Percentiles rank a stretch among this genome's conserved stretches.
Evolutionary conservation across 257 asterid genomes (phyloP).

Genomic region (Fraxinus cuspidata): DNA sequence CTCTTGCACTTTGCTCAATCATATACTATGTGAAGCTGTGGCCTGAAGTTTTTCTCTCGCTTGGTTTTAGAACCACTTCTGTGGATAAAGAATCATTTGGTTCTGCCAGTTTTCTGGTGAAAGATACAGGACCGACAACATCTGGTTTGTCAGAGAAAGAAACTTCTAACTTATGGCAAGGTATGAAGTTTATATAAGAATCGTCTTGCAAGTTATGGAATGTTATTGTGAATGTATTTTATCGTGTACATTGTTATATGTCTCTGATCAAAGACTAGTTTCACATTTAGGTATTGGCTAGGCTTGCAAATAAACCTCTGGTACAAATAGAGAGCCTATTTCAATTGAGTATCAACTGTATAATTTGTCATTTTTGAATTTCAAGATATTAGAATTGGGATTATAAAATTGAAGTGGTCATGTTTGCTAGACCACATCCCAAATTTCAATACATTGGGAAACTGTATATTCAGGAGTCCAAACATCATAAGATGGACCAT

Average conservation of each 20-base stretch:
- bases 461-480: neutral
- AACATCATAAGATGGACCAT: neutral
- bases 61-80: slow-evolving; percentile 59
- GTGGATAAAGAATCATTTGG: slow-evolving; percentile 31
- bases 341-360: neutral
- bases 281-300: neutral
- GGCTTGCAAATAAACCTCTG: neutral
- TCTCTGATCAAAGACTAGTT: neutral
- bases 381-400: neutral
- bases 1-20: slow-evolving; percentile 70
- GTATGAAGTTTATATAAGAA: slow-evolving; percentile 34
- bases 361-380: neutral
- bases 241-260: slow-evolving; percentile 18
- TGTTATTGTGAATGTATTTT: neutral
- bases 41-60: slow-evolving; percentile 71
- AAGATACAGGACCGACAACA: slow-evolving; percentile 33
- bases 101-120: slow-evolving; percentile 33
- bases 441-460: neutral
- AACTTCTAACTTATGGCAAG: slow-evolving; percentile 42
- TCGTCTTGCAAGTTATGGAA: slow-evolving; percentile 21
- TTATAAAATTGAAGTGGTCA: neutral
- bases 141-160: slow-evolving; percentile 27
- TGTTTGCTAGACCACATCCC: neutral
- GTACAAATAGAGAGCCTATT: neutral
- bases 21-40: slow-evolving; percentile 62